Evolutionary conservation across 192 early-diverging fungal species (phyloP), one percentile per base, ranked within the genome.

Genomic region (Gamsiella multidivaricata): DNA sequence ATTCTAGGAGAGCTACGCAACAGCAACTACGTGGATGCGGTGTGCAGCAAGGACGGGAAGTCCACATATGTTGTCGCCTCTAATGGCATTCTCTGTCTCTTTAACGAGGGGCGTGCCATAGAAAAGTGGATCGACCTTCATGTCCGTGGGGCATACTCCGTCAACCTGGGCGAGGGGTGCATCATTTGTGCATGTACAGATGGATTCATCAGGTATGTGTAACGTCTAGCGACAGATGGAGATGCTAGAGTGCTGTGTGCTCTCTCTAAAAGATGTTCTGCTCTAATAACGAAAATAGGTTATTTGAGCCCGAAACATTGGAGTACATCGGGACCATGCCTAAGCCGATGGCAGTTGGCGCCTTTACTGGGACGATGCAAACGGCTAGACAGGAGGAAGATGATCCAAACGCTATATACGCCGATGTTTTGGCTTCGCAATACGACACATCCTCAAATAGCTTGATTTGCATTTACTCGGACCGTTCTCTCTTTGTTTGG

Each of bases 71-170:
- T 87, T n/a, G 63, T 94, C 6, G 91, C 92, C 9, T 85, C 88
- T 7, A 86, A 83, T 15, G 93, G 93, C 17, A 82, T 86, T 9
- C 71, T 94, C 22, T 85, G 91, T 39, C 64, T 89, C 31, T 92
- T 94, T 43, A 84, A 87, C 31, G 86, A 90, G 41, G 81, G 72
- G 1, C 71, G 89, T 37, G 72, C 84, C 12, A 79, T 94, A 76
- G 91, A 93, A 58, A 94, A 92, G 71, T 94, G 93, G 93, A 86
- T 94, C n/a, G 86, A 94, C 70, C 74, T 94, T 36, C 89, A 91
- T 81, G 91, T 91, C 47, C 56, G 67, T 66, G 72, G 80, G 42
- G 91, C 89, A n/a, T 84, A 67, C 33, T 93, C 90, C 26, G 59
- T 95, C 11, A 69, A 81, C 36, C 81, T 93, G 8, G 82, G 85